Conservation (phyloP, 305 asterid genomes). For the Solanum hybrid region DNA sequence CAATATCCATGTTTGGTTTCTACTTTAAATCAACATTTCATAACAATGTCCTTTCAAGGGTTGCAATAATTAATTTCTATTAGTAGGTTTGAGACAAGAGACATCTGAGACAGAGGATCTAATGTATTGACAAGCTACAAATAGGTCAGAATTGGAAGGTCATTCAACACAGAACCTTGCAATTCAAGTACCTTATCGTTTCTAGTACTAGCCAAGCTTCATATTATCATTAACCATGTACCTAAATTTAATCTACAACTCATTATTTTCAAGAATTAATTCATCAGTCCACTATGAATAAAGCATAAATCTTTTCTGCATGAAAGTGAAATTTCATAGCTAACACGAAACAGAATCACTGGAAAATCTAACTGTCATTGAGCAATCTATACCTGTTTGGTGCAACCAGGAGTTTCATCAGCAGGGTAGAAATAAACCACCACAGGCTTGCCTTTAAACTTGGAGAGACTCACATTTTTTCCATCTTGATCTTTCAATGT, state of each 20-base stretch:
- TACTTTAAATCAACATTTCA: neutral
- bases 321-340: neutral
- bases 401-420: constrained; percentile 93
- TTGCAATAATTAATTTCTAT: neutral
- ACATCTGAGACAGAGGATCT: neutral
- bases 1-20: neutral
- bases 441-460: constrained; percentile 80
- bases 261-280: neutral
- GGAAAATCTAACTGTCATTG: neutral
- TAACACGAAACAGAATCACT: neutral
- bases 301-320: neutral
- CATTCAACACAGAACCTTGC: neutral
- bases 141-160: neutral
- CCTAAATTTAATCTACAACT: neutral
- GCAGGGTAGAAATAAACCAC: constrained; percentile 93
- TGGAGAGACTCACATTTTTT: constrained; percentile 58
- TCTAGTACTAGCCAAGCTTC: neutral
- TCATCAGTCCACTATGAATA: neutral
- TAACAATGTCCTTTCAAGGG: neutral
- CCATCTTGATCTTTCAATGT: constrained; percentile 87
- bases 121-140: neutral
- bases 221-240: neutral
- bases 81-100: neutral
- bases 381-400: constrained; percentile 57
- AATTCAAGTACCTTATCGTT: neutral